Conservation (phyloP, 768 basidiomycete species). For the Suillus brevipes region DNA sequence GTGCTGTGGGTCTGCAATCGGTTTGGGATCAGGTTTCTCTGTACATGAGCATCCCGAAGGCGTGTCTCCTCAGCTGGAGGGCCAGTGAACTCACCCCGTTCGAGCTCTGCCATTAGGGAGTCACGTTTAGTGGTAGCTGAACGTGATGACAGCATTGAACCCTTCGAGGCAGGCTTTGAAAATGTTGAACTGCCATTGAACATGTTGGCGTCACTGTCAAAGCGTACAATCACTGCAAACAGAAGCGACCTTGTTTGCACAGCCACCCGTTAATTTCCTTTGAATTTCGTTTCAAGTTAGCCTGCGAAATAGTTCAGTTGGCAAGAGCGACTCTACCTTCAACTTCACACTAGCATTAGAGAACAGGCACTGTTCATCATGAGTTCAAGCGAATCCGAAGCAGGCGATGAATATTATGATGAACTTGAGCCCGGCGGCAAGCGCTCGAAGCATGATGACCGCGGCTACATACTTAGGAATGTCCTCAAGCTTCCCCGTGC, state of each 20-base stretch:
- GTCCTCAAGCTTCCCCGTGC: conserved; percentile 57
- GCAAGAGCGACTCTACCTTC: neutral
- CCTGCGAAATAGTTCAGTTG: neutral
- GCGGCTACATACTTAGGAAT: conserved; percentile 37
- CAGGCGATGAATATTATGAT: conserved; percentile 19
- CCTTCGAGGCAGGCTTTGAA: conserved; percentile 1
- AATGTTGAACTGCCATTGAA: conserved; percentile 3
- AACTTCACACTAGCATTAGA: neutral
- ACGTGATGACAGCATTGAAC: conserved; percentile 15
- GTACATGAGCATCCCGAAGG: conserved; percentile 2
- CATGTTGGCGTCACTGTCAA: neutral
- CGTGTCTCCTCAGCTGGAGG: neutral
- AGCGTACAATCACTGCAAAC: neutral
- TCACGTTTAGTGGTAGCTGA: conserved; percentile 56
- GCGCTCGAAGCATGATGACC: conserved; percentile 6
- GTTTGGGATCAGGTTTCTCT: conserved; percentile 6
- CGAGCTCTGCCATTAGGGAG: conserved; percentile 66
- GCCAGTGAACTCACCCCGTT: conserved; percentile 47
- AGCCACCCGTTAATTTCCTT: neutral
- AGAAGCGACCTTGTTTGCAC: conserved; percentile 1
- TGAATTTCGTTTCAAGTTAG: neutral
- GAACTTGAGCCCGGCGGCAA: conserved; percentile 10
- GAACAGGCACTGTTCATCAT: neutral
- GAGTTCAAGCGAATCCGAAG: conserved; percentile 26
- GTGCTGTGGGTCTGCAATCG: conserved; percentile 56